phyloP scores from a whole-genome alignment of 2,329 filamentous ascomycete species.

The Fonsecaea nubica region DNA sequence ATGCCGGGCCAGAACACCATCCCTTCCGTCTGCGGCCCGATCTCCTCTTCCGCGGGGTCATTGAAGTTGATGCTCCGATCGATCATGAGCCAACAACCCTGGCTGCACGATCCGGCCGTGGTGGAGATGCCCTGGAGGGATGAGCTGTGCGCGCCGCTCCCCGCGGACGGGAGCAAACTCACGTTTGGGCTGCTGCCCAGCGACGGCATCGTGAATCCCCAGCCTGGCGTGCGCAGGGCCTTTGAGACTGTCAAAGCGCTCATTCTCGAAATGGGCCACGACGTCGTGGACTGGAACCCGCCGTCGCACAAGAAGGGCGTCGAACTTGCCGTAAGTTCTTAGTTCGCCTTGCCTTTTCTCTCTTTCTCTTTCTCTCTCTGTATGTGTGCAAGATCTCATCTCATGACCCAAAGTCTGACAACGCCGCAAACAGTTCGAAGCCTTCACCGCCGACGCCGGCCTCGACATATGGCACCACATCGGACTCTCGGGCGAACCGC shows the following conservation, averaged over 20 bases:
- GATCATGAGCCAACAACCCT: conserved; percentile 53
- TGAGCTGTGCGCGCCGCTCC: conserved; percentile 44
- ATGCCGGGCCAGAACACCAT: conserved; percentile 48
- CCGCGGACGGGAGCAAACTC: conserved; percentile 43
- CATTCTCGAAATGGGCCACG: conserved; percentile 33
- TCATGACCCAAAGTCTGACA: background rate
- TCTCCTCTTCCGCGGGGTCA: conserved; percentile 59
- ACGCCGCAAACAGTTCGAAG: conserved; percentile 1
- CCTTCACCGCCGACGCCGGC: conserved; percentile 55
- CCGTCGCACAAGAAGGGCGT: conserved; percentile 43
- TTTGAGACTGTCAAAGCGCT: conserved; percentile 42
- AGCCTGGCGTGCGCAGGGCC: conserved; percentile 65
- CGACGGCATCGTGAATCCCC: conserved; percentile 65
- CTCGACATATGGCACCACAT: conserved; percentile 58
- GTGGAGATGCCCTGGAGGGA: conserved; percentile 61
- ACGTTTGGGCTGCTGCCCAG: conserved; percentile 68
- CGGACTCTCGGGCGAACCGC: conserved; percentile 54
- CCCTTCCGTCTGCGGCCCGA: conserved; percentile 58
- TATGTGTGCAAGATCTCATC: too few species aligned
- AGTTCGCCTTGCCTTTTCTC: background rate
- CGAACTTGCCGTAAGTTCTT: background rate
- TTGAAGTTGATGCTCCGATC: conserved; percentile 44
- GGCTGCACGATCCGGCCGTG: conserved; percentile 60
- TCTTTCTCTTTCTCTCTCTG: too few species aligned
- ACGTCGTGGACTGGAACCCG: conserved; percentile 60